Conservation (phyloP, 345 rosid genomes). For the Stellera chamaejasme region DNA sequence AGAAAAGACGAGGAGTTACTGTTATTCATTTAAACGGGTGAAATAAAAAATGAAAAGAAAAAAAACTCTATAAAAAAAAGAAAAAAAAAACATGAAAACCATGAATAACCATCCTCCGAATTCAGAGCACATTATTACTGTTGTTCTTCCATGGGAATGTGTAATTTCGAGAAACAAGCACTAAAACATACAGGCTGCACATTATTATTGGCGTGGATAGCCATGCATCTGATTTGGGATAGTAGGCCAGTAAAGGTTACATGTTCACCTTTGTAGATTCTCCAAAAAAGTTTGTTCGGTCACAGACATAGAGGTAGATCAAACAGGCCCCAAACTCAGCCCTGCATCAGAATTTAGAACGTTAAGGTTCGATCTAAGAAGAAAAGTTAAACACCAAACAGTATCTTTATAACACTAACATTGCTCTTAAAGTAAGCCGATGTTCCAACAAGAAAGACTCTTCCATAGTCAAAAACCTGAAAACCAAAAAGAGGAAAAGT, state of each 20-base stretch:
- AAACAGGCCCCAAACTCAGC: conserved; percentile 78
- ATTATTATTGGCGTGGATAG: too few relatives aligned
- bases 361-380: conserved; percentile 10
- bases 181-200: too few relatives aligned
- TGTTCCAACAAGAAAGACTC: conserved; percentile 91
- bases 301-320: conserved; percentile 71
- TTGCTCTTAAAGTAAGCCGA: conserved; percentile 72
- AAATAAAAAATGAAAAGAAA: too few relatives aligned
- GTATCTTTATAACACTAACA: conserved; percentile 35
- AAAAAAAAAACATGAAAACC: too few relatives aligned
- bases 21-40: too few relatives aligned
- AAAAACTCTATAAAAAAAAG: too few relatives aligned
- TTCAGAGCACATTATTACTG: too few relatives aligned
- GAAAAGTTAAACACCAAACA: background rate
- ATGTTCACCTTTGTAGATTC: conserved; percentile 68
- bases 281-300: conserved; percentile 68
- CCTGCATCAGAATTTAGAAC: conserved; percentile 30
- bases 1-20: too few relatives aligned
- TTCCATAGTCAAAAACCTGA: conserved; percentile 87
- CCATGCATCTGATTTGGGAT: too few relatives aligned
- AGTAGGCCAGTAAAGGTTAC: conserved; percentile 6
- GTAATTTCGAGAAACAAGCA: too few relatives aligned
- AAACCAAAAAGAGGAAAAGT: conserved; percentile 12
- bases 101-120: too few relatives aligned
- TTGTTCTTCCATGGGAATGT: too few relatives aligned